phyloP scores from a whole-genome alignment of 306 rosid species.

The Dalbergia oliveri region DNA sequence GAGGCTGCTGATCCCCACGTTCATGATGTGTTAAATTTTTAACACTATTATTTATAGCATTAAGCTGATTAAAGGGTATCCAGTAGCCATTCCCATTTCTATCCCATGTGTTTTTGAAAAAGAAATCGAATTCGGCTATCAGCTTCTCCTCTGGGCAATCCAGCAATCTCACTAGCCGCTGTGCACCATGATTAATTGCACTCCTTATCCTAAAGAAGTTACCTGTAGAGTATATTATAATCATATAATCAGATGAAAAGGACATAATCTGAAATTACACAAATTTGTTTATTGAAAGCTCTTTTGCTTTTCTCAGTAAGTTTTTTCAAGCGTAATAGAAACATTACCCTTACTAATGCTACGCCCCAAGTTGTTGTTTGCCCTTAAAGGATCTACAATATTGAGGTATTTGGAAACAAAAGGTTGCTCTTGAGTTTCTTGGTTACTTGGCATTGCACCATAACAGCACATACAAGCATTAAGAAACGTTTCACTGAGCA shows the following conservation, averaged over 20 bases:
- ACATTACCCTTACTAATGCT: conserved; percentile 77
- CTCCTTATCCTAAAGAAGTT: conserved; percentile 79
- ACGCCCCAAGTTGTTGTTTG: conserved; percentile 86
- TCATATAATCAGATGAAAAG: not conserved
- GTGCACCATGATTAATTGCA: conserved; percentile 80
- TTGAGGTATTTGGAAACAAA: conserved; percentile 73
- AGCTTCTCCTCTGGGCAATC: conserved; percentile 68
- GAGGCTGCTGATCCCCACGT: conserved; percentile 47
- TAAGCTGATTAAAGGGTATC: conserved; percentile 51
- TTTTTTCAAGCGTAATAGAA: no score
- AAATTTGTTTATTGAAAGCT: no score
- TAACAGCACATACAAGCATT: conserved; percentile 59
- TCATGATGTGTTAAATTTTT: conserved; percentile 52
- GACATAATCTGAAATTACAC: not conserved
- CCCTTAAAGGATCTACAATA: conserved; percentile 80
- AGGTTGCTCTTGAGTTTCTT: conserved; percentile 59
- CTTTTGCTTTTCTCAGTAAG: no score
- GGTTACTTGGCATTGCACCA: conserved; percentile 59
- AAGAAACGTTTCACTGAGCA: conserved; percentile 66
- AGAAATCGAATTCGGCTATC: conserved; percentile 66
- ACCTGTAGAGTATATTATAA: conserved; percentile 54
- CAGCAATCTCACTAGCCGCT: conserved; percentile 63
- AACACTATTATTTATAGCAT: conserved; percentile 40
- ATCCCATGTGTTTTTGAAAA: conserved; percentile 83
- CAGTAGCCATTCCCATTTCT: conserved; percentile 84